Evolutionary conservation across 2,329 filamentous ascomycete species (phyloP).

Genomic region (Phialophora chinensis): DNA sequence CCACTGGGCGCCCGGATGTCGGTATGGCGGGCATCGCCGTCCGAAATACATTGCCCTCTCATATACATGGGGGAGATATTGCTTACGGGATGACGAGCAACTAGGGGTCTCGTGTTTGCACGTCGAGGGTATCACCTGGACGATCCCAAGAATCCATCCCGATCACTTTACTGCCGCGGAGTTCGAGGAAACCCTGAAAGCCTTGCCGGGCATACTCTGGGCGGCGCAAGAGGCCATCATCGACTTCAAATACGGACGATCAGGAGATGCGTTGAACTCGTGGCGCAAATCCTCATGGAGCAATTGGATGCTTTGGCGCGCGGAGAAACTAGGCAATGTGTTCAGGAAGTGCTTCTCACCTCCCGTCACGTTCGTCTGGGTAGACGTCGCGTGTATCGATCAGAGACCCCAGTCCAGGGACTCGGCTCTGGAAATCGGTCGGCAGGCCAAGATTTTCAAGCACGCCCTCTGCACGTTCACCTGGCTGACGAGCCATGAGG

Average conservation of each 20-base stretch:
- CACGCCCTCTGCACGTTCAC: neutral
- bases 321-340: neutral
- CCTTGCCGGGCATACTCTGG: neutral
- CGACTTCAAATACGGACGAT: neutral
- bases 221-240: neutral
- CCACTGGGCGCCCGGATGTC: neutral
- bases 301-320: neutral
- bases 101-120: neutral
- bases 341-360: neutral
- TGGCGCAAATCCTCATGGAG: neutral
- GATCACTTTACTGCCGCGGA: neutral
- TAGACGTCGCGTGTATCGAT: neutral
- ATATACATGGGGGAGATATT: neutral
- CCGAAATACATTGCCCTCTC: neutral
- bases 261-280: neutral
- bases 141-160: neutral
- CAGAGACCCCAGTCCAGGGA: neutral
- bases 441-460: conserved; percentile 1
- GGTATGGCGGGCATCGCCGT: neutral
- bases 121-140: neutral
- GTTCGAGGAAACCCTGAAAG: neutral
- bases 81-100: neutral
- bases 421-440: neutral
- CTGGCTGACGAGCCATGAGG: neutral
- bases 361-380: neutral